These are phyloP conservation scores for Mycena sanguinolenta DNA, from an alignment of 768 basidiomycete species.

Conservation along the genomic window DNA sequence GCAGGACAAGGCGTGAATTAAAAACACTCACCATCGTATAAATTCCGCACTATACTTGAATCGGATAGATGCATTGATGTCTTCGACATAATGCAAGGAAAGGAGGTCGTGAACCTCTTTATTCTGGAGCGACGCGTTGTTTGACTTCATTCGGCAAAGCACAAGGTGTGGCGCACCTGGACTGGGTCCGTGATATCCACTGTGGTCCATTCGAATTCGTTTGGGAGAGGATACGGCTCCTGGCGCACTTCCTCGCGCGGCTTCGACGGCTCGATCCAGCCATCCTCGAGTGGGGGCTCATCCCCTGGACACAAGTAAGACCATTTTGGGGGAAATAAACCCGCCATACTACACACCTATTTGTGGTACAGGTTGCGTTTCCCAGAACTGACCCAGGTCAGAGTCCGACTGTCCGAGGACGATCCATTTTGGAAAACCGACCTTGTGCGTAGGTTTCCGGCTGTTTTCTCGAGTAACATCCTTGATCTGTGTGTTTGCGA, in stretches of 20 bases:
- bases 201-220: conserved; percentile 92
- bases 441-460: conserved; percentile 89
- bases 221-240: conserved; percentile 89
- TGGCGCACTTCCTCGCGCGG: conserved; percentile 85
- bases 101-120: conserved; percentile 94
- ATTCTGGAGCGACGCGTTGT: conserved; percentile 59
- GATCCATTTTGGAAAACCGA: conserved; percentile 47
- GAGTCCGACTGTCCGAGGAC: neutral
- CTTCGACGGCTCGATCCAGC: conserved; percentile 88
- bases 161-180: conserved; percentile 63
- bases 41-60: conserved; percentile 98
- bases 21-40: conserved; percentile 79
- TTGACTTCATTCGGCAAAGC: neutral
- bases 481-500: conserved; percentile 86
- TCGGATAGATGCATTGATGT: conserved; percentile 93
- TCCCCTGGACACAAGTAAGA: conserved; percentile 61
- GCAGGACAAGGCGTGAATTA: conserved; percentile 10
- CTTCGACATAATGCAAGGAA: conserved; percentile 96
- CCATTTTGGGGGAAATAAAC: neutral
- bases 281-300: conserved; percentile 77
- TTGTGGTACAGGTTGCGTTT: conserved; percentile 95
- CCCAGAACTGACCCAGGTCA: conserved; percentile 83
- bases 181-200: conserved; percentile 83
- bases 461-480: conserved; percentile 88
- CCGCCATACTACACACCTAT: conserved; percentile 58